Evolutionary conservation across 768 basidiomycete genomes (phyloP), one percentile per base, ranked within the genome.

Genomic region (Hemileccinum impolitum): DNA sequence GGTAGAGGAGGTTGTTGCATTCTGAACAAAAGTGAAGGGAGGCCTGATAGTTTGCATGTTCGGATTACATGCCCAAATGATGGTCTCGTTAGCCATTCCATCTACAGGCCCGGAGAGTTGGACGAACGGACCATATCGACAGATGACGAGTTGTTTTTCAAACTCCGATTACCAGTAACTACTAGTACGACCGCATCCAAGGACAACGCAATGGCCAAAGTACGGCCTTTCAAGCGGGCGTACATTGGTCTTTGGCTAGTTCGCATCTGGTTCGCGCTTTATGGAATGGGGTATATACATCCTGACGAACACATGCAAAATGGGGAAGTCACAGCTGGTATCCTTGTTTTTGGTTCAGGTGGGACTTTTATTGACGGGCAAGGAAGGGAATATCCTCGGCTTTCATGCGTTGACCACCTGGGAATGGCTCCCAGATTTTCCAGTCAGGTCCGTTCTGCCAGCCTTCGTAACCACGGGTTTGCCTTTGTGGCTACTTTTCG

Each of bases 1-100:
- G 93, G 67, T 95, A 94, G 45, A 96, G 77, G 25, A 96, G 78
- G 65, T 96, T 95, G 73, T 94, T 94, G 76, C 93, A 95, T 75
- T 95, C 93, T 34, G 83, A 85, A 61, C 93, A 95, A 70, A 95
- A 95, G 57, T 90, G 84, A 25, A 95, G 81, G 2, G 88, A 88
- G 11, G 90, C 84, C 89, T 91, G 50, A 1, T 17, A 35, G n/a
- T 17, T 35, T 17, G 35, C 14, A 23, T 3, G 30, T 50, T 44
- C 5, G 30, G 5, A 32, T 43, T 36, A 39, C 34, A 44, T 17
- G 23, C 25, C 31, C 18, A 48, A 19, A 35, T 17, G 49, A 56
- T 31, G 13, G 28, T 18, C 31, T 42, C 25, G 45, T 67, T 32
- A 68, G 66, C 39, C 36, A 31, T 34, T 25, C 28, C 42, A 38